phyloP scores from a whole-genome alignment of 495 filamentous ascomycete species.

The Penicillium ucsense region DNA sequence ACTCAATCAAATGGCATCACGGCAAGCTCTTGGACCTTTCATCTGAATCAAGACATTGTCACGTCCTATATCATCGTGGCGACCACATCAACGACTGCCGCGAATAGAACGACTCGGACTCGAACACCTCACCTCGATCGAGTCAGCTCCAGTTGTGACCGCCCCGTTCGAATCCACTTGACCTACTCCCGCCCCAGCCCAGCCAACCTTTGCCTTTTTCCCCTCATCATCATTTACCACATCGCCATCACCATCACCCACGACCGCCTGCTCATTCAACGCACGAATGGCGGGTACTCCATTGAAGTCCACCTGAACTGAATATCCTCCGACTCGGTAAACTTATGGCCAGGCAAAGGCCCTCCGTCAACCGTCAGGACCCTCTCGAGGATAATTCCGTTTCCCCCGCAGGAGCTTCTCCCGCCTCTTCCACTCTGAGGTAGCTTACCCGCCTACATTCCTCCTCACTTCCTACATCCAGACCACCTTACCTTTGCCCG shows the following conservation, averaged over 20 bases:
- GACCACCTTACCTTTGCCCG: not conserved
- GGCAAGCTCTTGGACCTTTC: too few relatives aligned
- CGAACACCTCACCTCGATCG: not conserved
- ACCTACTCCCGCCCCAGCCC: not conserved
- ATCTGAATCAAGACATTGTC: too few relatives aligned
- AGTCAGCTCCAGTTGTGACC: not conserved
- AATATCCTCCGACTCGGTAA: slow-evolving; percentile 27
- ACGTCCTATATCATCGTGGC: too few relatives aligned
- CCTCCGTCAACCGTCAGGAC: slow-evolving; percentile 39
- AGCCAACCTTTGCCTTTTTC: not conserved
- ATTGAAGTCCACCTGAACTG: slow-evolving; percentile 23
- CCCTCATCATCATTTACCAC: not conserved
- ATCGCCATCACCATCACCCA: slow-evolving; percentile 7
- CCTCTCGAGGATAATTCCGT: slow-evolving; percentile 38
- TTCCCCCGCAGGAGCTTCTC: slow-evolving; percentile 30
- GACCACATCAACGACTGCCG: too few relatives aligned
- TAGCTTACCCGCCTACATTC: slow-evolving; percentile 24
- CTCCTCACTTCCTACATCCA: slow-evolving; percentile 4
- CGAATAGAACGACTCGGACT: too few relatives aligned
- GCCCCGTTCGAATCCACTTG: not conserved
- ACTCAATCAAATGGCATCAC: too few relatives aligned
- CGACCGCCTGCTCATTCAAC: slow-evolving; percentile 14
- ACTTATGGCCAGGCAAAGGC: slow-evolving; percentile 45
- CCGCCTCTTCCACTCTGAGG: slow-evolving; percentile 38
- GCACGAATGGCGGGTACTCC: slow-evolving; percentile 41